Percentiles rank a stretch among this genome's conserved stretches.
These are phyloP conservation scores for Letharia columbiana DNA, from an alignment of 495 filamentous ascomycete genomes.

Conservation along the genomic window DNA sequence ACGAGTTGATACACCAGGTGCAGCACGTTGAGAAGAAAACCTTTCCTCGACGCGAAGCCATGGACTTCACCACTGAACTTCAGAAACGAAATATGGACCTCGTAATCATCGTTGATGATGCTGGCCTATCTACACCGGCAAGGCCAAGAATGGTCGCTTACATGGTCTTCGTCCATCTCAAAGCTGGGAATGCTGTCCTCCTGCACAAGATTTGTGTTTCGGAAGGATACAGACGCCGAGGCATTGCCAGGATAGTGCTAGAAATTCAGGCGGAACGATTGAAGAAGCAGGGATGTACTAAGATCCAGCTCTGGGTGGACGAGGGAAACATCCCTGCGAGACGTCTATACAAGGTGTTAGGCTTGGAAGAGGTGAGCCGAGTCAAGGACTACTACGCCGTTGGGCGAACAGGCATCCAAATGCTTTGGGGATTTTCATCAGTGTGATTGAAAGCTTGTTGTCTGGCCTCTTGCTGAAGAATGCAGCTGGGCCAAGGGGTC, in stretches of 20 bases:
- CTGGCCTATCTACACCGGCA: constrained; percentile 2
- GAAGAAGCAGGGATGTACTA: constrained; percentile 44
- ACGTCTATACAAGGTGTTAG: constrained; percentile 41
- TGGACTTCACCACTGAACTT: constrained; percentile 45
- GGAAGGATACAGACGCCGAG: constrained; percentile 43
- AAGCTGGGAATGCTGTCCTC: constrained; percentile 35
- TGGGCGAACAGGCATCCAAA: constrained; percentile 47
- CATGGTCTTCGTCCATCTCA: constrained; percentile 46
- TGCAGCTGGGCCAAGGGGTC: not conserved
- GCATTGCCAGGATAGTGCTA: constrained; percentile 45
- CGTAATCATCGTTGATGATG: constrained; percentile 35
- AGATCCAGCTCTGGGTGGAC: constrained; percentile 55
- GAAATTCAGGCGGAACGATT: constrained; percentile 40
- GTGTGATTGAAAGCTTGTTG: constrained; percentile 11
- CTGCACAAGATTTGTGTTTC: constrained; percentile 54
- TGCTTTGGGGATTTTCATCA: constrained; percentile 39
- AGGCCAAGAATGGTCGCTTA: constrained; percentile 39
- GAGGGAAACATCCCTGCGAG: constrained; percentile 42
- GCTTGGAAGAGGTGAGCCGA: constrained; percentile 45
- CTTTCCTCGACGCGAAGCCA: constrained; percentile 50
- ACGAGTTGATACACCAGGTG: constrained; percentile 36
- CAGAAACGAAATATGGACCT: constrained; percentile 50
- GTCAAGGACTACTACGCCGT: constrained; percentile 50
- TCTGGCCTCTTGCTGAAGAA: constrained; percentile 3
- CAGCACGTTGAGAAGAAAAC: constrained; percentile 47